Percentiles rank a stretch among this genome's conserved stretches.
Evolutionary conservation across 768 basidiomycete genomes (phyloP).

Genomic region (Rickenella mellea): DNA sequence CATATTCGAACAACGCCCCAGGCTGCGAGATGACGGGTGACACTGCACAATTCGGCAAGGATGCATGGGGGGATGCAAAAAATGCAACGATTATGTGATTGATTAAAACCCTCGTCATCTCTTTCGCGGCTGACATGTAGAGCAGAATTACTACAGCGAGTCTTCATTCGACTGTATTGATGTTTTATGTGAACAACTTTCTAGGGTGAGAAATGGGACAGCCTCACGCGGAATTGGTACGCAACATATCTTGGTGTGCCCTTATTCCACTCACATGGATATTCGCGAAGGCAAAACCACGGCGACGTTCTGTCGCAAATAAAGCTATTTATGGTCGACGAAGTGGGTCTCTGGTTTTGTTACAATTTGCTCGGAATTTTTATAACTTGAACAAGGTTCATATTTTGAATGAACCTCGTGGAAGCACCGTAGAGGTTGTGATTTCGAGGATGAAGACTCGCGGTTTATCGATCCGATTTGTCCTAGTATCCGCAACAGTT

Average conservation of each 20-base stretch:
- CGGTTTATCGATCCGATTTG: conserved; percentile 63
- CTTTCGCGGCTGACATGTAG: background rate
- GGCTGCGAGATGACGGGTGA: conserved; percentile 92
- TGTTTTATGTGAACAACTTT: conserved; percentile 1
- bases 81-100: conserved; percentile 73
- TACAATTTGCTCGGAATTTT: background rate
- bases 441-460: conserved; percentile 84
- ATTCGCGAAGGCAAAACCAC: conserved; percentile 45
- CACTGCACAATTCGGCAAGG: conserved; percentile 56
- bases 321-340: conserved; percentile 82
- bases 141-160: conserved; percentile 72
- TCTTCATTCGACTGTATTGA: conserved; percentile 1
- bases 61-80: conserved; percentile 66
- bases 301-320: conserved; percentile 61
- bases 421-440: conserved; percentile 92
- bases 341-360: conserved; percentile 34
- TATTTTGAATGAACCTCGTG: conserved; percentile 81
- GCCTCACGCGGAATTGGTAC: conserved; percentile 81
- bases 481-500: conserved; percentile 88
- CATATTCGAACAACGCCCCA: conserved; percentile 18
- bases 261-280: background rate
- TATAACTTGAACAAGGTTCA: conserved; percentile 53
- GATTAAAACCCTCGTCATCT: background rate
- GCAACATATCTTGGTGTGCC: conserved; percentile 2
- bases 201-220: conserved; percentile 95